Base-by-base conservation (phyloP, 2,329 filamentous ascomycete species). In the Cordyceps javanica region DNA sequence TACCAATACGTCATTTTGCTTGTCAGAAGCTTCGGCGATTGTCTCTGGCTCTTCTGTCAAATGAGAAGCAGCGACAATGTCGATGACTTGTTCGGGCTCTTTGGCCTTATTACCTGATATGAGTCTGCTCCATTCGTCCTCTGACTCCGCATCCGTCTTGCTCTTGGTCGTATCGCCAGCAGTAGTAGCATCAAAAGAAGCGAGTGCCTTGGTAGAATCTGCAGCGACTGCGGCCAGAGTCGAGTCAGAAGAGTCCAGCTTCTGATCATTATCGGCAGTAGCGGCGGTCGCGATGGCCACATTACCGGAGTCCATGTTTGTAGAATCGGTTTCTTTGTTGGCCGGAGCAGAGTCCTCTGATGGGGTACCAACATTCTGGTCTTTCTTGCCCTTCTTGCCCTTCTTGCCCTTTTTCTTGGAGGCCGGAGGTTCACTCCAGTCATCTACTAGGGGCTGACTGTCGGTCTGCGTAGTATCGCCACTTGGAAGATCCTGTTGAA, bases 321-420 rank as follows among this genome's bases (percentile, higher is more conserved):
- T 21, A 49, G 19, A 30, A 25, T 11, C 14, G n/a, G 25, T 14
- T 2, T 46, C 55, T 9, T 51, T 30, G 2, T 26, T 26, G 1
- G 52, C 48, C 3, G 38, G 23, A 16, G n/a, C 38, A 36, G 44
- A 26, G 8, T 55, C 45, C 10, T 32, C 59, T 49, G 25, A 63
- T 60, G 38, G 19, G 9, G 63, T 63, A 45, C 41, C 60, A 25
- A 46, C 48, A 23, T 52, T 58, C 36, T 50, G 55, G 8, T 58
- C 60, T 39, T 65, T 72, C 46, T 66, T 62, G 60, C 72, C 70
- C 61, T 71, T 70, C 54, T 67, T 63, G 60, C 72, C 69, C 60
- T 71, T 71, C 53, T 67, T 70, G 56, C 69, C 72, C 61, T 70
- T 70, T 60, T 71, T 70, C 61, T 71, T 72, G 30, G 63, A 41